Evolutionary conservation across 805 yeast genomes (phyloP), one percentile per base, ranked within the genome.

Genomic region (Clavispora vitiphila): DNA sequence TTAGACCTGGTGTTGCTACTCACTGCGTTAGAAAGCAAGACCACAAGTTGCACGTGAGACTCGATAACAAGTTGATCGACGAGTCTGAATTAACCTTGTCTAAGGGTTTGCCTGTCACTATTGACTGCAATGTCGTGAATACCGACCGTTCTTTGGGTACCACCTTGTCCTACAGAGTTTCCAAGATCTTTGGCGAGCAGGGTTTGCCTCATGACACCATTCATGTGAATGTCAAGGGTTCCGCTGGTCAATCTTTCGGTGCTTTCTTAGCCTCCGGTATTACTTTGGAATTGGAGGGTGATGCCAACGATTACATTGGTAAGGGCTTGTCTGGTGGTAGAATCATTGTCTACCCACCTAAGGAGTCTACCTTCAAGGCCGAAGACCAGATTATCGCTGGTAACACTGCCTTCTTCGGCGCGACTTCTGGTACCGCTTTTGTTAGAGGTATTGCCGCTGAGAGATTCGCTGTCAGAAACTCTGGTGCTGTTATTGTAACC

Each of bases 241-340:
- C 90, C 43, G 99, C 99, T 22, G 99, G 99, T 58, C 99, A 91
- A 71, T 89, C 97, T 3, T 91, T 93, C 60, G 99, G 99, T 71
- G 99, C 98, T 2, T 91, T 87, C 74, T 76, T 93, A 56, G 95
- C 98, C 37, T 83, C 95, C 5, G 99, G 99, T 72, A 82, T 91
- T 49, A 93, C 98, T 9, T 79, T 91, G 58, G 95, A 87, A 64
- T 74, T 91, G 51, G 96, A 88, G 70, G 99, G 99, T 73, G 99
- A 91, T 67, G 87, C 96, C 53, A 91, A 91, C 62, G 99, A 91
- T 71, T 91, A 93, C 65, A 96, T 93, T 50, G 99, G 98, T 53
- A 91, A 91, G 70, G 97, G 98, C 54, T 74, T 91, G 44, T 86
- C 96, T 47, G 99, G 99, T 57, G 99, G 99, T 64, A 79, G 96